Conservation (phyloP, 768 basidiomycete species). For the Calocybe cyanea region DNA sequence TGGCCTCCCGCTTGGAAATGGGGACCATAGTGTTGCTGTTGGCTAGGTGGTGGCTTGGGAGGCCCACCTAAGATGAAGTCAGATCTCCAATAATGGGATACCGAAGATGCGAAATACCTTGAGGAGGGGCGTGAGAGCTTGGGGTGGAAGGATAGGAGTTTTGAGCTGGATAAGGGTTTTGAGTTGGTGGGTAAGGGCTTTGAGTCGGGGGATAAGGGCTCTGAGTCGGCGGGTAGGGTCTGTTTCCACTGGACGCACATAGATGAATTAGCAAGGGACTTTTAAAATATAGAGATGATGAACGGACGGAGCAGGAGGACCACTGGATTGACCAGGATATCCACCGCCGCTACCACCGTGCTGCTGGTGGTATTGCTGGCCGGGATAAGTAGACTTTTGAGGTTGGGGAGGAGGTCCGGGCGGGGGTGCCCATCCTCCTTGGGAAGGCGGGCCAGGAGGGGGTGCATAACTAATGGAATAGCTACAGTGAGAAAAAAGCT, state of each 20-base stretch:
- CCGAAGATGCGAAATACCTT: slow-evolving; percentile 14
- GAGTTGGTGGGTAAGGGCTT: neutral
- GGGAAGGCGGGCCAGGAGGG: slow-evolving; percentile 12
- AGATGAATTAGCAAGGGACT: slow-evolving; percentile 1
- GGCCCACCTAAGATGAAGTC: slow-evolving; percentile 27
- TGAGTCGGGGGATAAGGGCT: too few relatives aligned
- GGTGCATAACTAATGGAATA: slow-evolving; percentile 11
- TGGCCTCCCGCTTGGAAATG: slow-evolving; percentile 47
- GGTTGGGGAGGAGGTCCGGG: slow-evolving; percentile 27
- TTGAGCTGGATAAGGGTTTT: neutral
- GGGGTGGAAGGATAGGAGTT: neutral
- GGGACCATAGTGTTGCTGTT: slow-evolving; percentile 61
- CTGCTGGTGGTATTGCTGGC: slow-evolving; percentile 37
- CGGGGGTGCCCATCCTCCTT: slow-evolving; percentile 19
- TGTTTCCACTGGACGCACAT: slow-evolving; percentile 5
- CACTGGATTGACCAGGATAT: slow-evolving; percentile 30
- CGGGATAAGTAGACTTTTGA: slow-evolving; percentile 34
- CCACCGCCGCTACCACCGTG: slow-evolving; percentile 13
- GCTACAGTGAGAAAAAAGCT: neutral
- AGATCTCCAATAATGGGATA: neutral
- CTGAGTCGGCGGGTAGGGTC: slow-evolving; percentile 13
- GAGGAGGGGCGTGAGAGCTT: slow-evolving; percentile 13
- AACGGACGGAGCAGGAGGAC: slow-evolving; percentile 14
- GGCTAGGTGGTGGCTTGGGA: slow-evolving; percentile 51
- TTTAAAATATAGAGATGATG: slow-evolving; percentile 2